phyloP scores from a whole-genome alignment of 2,329 filamentous ascomycete genomes.

The Ophiostoma pallidulum region DNA sequence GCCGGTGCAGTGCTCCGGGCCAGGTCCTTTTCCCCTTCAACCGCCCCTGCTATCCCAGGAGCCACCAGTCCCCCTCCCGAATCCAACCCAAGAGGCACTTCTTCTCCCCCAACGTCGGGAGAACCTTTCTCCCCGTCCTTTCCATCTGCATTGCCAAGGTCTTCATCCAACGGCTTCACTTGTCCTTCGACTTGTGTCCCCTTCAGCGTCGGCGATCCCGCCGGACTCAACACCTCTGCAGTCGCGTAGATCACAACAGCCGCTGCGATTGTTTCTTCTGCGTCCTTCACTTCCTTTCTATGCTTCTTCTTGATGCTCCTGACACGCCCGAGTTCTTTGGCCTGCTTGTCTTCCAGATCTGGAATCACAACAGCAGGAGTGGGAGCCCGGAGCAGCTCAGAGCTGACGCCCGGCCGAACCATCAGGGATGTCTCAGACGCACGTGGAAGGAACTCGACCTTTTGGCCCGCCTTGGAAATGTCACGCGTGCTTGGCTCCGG shows the following conservation, averaged over 20 bases:
- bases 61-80: conserved; percentile 5
- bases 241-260: conserved; percentile 46
- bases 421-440: conserved; percentile 7
- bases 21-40: neutral
- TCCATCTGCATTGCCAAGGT: no score
- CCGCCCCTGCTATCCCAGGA: conserved; percentile 13
- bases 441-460: conserved; percentile 8
- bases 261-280: conserved; percentile 44
- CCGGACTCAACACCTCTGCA: conserved; percentile 37
- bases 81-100: conserved; percentile 11
- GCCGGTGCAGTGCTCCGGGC: neutral
- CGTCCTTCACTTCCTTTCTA: conserved; percentile 34
- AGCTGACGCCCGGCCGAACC: conserved; percentile 19
- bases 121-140: conserved; percentile 9
- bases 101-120: neutral
- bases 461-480: neutral
- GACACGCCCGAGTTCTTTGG: conserved; percentile 31
- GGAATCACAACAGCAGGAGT: conserved; percentile 41
- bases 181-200: conserved; percentile 16
- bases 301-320: conserved; percentile 37
- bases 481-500: conserved; percentile 2
- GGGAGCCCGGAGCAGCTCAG: conserved; percentile 27
- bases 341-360: conserved; percentile 30
- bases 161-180: neutral
- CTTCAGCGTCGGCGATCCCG: conserved; percentile 24